phyloP scores from a whole-genome alignment of 129 eudicot genomes.

The Flaveria bidentis region DNA sequence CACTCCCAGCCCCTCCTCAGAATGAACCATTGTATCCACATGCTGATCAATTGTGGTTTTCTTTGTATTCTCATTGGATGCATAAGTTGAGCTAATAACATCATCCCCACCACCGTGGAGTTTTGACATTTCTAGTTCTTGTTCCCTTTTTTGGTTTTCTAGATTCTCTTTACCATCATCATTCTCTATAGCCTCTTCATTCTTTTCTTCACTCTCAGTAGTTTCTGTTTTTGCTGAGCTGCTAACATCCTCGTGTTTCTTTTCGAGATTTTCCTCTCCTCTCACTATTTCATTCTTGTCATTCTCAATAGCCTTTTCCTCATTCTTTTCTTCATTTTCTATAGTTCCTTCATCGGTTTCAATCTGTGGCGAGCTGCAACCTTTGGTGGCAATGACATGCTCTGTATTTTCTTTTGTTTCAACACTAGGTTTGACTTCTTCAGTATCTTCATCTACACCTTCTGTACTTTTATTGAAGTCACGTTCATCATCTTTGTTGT shows the following conservation, averaged over 20 bases:
- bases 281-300: constrained; percentile 11
- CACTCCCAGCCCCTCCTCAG: constrained; percentile 2
- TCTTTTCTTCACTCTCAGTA: constrained; percentile 14
- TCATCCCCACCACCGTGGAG: not conserved
- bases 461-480: constrained; percentile 12
- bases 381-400: constrained; percentile 10
- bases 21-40: not conserved
- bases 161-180: not conserved
- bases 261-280: constrained; percentile 7
- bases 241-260: constrained; percentile 23
- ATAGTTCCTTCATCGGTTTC: not conserved
- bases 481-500: not conserved
- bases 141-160: not conserved
- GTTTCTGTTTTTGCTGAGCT: constrained; percentile 10
- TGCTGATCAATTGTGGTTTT: constrained; percentile 1
- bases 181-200: constrained; percentile 19
- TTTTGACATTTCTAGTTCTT: not conserved
- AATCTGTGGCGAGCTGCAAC: constrained; percentile 7
- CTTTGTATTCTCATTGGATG: constrained; percentile 10
- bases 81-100: constrained; percentile 17
- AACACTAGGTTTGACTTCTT: constrained; percentile 27
- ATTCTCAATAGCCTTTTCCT: not conserved
- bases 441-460: constrained; percentile 18
- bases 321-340: constrained; percentile 5
- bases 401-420: constrained; percentile 8